Evolutionary conservation across 2,329 filamentous ascomycete genomes (phyloP), one percentile per base, ranked within the genome.

Genomic region (Clonostachys chloroleuca): DNA sequence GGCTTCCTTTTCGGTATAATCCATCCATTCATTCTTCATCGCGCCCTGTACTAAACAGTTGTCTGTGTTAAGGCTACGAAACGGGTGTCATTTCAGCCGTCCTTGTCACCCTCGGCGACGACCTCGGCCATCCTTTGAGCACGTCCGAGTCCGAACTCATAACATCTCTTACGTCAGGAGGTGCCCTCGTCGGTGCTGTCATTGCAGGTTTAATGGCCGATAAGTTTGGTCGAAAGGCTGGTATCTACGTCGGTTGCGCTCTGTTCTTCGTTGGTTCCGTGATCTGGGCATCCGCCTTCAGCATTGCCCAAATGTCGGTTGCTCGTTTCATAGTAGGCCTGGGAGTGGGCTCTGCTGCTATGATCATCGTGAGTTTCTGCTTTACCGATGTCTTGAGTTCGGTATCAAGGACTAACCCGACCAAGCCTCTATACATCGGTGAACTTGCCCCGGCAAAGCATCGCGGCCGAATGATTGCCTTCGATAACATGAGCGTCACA

Each of bases 21-120:
- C 24, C 24, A 8, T 44, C 18, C 16, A 16, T 16, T 17, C 12
- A 42, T 24, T 17, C n/a, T 6, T 13, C 3, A 8, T 7, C 8
- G 10, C 24, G 24, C 2, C 24, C 24, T 3, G 9, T 30, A 10
- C 24, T 30, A 10, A 30, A 30, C 24, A 30, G 9, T 10, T 30
- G 24, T 30, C 10, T 10, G 24, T 30, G 8, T 9, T 9, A 30
- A 58, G 68, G 72, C 14, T 77, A 76, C 47, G 73, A 76, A 43
- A 77, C 72, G n/a, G 71, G 72, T 20, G 67, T 73, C 53, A 76
- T 76, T 42, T 73, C 69, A 2, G 71, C 70, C 0, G 73, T 75
- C 10, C 59, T 75, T 1, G 69, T 75, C 34, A 69, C 65, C 35
- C 56, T 74, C 50, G 49, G 65, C 60, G 44, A 47, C 8, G 51